Evolutionary conservation across 495 filamentous ascomycete species (phyloP).

Genomic region (Pseudotulostoma volvatum): DNA sequence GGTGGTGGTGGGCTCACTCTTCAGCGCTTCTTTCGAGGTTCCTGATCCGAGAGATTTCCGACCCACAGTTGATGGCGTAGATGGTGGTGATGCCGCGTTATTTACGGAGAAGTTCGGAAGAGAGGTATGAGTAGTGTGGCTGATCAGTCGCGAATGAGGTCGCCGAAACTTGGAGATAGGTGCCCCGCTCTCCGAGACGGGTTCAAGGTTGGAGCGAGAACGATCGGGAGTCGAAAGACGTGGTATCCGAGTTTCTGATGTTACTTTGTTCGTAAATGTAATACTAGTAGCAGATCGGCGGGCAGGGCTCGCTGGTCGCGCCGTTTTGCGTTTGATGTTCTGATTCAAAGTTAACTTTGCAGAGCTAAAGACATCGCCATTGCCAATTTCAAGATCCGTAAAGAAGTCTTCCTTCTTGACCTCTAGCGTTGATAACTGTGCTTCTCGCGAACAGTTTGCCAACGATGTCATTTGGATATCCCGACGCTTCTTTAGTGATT

Average conservation of each 20-base stretch:
- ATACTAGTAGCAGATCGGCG: constrained; percentile 65
- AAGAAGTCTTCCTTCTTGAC: constrained; percentile 67
- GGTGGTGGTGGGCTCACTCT: constrained; percentile 48
- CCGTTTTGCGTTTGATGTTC: constrained; percentile 73
- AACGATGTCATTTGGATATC: constrained; percentile 23
- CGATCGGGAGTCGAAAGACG: constrained; percentile 48
- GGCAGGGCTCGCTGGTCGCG: constrained; percentile 48
- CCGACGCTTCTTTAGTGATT: constrained; percentile 54
- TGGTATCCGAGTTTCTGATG: constrained; percentile 40
- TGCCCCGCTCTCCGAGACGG: constrained; percentile 80
- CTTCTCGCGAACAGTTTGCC: constrained; percentile 10
- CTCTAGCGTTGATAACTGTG: too few relatives aligned
- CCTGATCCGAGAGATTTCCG: constrained; percentile 43
- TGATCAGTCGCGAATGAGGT: constrained; percentile 44
- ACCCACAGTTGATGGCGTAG: constrained; percentile 36
- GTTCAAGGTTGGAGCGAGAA: constrained; percentile 62
- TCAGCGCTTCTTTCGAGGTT: constrained; percentile 33
- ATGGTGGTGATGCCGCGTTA: constrained; percentile 31
- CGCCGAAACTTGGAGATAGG: constrained; percentile 42
- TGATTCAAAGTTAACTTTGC: constrained; percentile 75
- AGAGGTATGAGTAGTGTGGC: constrained; percentile 52
- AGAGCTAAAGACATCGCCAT: constrained; percentile 63
- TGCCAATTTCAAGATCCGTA: constrained; percentile 71
- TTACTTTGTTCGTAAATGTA: constrained; percentile 65
- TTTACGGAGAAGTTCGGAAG: constrained; percentile 45